Conservation (phyloP, 192 early-diverging fungal genomes). For the Linderina pennispora region DNA sequence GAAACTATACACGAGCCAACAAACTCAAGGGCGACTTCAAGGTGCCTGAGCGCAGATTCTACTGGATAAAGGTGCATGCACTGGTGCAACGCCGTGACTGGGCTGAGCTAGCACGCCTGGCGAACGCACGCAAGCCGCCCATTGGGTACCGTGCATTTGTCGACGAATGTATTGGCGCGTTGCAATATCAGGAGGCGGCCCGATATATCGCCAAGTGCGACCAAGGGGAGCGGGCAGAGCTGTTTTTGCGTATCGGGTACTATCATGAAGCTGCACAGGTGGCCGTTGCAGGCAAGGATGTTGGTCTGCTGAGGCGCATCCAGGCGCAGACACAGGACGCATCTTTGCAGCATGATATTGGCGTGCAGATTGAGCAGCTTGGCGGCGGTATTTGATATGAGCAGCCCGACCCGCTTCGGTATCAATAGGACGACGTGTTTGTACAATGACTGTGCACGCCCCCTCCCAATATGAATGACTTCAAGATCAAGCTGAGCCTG, state of each 20-base stretch:
- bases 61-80: slow-evolving; percentile 84
- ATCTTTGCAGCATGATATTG: slow-evolving; percentile 26
- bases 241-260: slow-evolving; percentile 68
- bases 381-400: too few species aligned
- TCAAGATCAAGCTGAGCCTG: too few species aligned
- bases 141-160: slow-evolving; percentile 79
- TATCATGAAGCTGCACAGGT: slow-evolving; percentile 69
- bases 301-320: slow-evolving; percentile 54
- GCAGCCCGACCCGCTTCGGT: too few species aligned
- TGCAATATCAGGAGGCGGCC: slow-evolving; percentile 67
- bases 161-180: slow-evolving; percentile 70
- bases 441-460: too few species aligned
- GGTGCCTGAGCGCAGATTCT: slow-evolving; percentile 80
- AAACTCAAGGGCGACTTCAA: slow-evolving; percentile 83
- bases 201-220: slow-evolving; percentile 75
- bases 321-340: slow-evolving; percentile 12
- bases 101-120: slow-evolving; percentile 77
- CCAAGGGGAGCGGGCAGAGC: slow-evolving; percentile 46
- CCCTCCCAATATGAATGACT: too few species aligned
- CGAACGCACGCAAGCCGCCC: slow-evolving; percentile 70
- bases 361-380: slow-evolving; percentile 31
- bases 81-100: slow-evolving; percentile 78
- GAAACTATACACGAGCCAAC: slow-evolving; percentile 61
- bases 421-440: too few species aligned
- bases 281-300: slow-evolving; percentile 56